Base-by-base conservation (phyloP, 2,329 filamentous ascomycete genomes). In the Hymenoscyphus fraxineus region DNA sequence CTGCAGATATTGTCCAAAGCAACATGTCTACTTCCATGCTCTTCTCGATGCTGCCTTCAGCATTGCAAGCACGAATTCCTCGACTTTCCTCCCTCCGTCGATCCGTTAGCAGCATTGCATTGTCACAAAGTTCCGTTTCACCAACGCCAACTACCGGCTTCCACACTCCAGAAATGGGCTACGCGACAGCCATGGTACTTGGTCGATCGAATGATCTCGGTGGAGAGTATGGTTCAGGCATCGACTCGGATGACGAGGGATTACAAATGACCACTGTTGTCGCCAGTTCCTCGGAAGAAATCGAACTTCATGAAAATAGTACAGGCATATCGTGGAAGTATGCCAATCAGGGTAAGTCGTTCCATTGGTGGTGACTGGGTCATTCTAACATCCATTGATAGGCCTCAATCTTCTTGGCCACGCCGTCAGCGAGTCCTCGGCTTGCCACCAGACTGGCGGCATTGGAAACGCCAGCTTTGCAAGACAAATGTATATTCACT, bases 401-500 rank as follows among this genome's bases (percentile, higher is more conserved):
- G 80, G 82, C 6, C 73, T 81, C 35, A 80, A 74, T 60, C 78
- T 84, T 7, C 71, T 84, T n/a, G 74, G 76, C 1, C 77, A 79
- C 56, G 77, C 82, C 4, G 74, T 78, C 27, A 76, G 78, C 56
- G 80, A 84, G 72, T 80, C 79, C 9, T 76, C 77, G 27, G 67
- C 70, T 4, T 68, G 75, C 6, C 65, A 71, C 3, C 69, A 69
- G 58, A 70, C 73, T 41, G 62, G 67, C 3, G 68, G 72, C 54
- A 75, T 76, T 40, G 74, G 74, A 31, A 77, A 80, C 58, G 64
- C 77, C 2, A 71, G 74, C n/a, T 81, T 86, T 69, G 83, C 84
- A 60, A 81, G 88, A 32, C 84, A 85, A 67, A 80, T 88, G 10
- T 90, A 89, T 74, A 76, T 90, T 59, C 85, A 89, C 69, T 83